Conservation (phyloP, 805 yeast species). For the Candida loeiensis region DNA sequence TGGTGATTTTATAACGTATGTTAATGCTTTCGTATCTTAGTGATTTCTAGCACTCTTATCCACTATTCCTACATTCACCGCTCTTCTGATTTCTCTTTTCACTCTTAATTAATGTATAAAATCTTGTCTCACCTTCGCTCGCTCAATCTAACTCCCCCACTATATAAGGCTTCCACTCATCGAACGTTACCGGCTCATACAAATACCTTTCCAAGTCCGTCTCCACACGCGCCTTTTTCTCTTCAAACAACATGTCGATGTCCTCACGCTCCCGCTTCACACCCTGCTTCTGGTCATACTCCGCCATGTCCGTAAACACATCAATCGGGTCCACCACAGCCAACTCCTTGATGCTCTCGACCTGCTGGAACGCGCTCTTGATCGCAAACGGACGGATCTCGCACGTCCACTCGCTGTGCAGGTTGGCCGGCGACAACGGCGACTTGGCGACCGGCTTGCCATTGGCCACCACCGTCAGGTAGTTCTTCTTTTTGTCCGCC, state of each 20-base stretch:
- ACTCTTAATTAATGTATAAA: no score
- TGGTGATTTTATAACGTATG: no score
- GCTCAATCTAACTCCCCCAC: neutral
- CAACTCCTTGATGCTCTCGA: slow-evolving; percentile 35
- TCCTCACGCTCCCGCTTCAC: slow-evolving; percentile 16
- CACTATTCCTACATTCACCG: neutral
- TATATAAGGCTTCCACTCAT: slow-evolving; percentile 33
- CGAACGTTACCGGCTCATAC: slow-evolving; percentile 33
- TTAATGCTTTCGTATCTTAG: no score
- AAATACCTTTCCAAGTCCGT: slow-evolving; percentile 18
- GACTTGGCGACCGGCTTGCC: slow-evolving; percentile 20
- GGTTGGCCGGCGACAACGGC: slow-evolving; percentile 37
- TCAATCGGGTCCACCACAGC: slow-evolving; percentile 18
- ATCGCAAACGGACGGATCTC: slow-evolving; percentile 46
- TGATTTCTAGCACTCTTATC: no score
- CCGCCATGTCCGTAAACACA: slow-evolving; percentile 3
- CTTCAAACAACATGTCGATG: slow-evolving; percentile 34
- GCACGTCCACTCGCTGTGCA: slow-evolving; percentile 40
- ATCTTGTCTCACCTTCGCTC: neutral
- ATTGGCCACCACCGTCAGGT: slow-evolving; percentile 21
- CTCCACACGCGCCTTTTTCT: slow-evolving; percentile 27
- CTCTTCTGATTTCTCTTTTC: neutral
- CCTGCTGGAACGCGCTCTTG: slow-evolving; percentile 44
- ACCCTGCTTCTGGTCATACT: slow-evolving; percentile 4
- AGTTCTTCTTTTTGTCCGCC: slow-evolving; percentile 15